Percentiles rank a stretch among this genome's conserved stretches.
Conservation (phyloP, 106 monocot species). For the Triglochin maritima region DNA sequence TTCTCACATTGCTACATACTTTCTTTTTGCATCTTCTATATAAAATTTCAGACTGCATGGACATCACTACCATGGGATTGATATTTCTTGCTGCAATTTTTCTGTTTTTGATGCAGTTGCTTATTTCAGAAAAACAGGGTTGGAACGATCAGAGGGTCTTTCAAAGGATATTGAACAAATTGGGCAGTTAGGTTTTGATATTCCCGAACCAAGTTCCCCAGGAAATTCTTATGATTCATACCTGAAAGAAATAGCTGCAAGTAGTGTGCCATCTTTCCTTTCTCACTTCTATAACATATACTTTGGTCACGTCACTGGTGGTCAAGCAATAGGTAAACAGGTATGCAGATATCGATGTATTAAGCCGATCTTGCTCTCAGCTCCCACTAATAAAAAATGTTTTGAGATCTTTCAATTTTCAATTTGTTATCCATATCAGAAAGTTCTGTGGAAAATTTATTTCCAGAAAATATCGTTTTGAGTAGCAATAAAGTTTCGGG, state of each 20-base stretch:
- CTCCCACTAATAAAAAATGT: too few relatives aligned
- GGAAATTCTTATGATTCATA: conserved; percentile 64
- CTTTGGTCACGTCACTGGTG: conserved; percentile 74
- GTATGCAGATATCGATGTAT: conserved; percentile 16
- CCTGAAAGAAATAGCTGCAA: conserved; percentile 58
- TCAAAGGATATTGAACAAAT: conserved; percentile 69
- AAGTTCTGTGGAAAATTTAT: too few relatives aligned
- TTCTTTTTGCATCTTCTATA: too few relatives aligned
- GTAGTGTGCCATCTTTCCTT: conserved; percentile 70
- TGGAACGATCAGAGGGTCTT: conserved; percentile 59
- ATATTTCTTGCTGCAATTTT: not conserved
- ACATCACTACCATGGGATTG: not conserved
- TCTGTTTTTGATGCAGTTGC: conserved; percentile 35
- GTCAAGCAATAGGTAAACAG: conserved; percentile 69
- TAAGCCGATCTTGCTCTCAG: too few relatives aligned
- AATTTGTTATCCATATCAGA: too few relatives aligned
- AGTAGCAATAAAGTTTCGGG: too few relatives aligned
- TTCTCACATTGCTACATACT: too few relatives aligned
- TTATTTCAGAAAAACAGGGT: conserved; percentile 73
- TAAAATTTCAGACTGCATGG: too few relatives aligned
- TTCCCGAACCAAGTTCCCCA: conserved; percentile 60
- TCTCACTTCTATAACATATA: conserved; percentile 93
- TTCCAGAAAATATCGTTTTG: too few relatives aligned
- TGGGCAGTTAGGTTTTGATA: conserved; percentile 31
- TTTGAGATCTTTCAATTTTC: too few relatives aligned